These are phyloP conservation scores for Globisporangium recalcitrans DNA, from an alignment of 352 stramenopile species.

Conservation along the genomic window DNA sequence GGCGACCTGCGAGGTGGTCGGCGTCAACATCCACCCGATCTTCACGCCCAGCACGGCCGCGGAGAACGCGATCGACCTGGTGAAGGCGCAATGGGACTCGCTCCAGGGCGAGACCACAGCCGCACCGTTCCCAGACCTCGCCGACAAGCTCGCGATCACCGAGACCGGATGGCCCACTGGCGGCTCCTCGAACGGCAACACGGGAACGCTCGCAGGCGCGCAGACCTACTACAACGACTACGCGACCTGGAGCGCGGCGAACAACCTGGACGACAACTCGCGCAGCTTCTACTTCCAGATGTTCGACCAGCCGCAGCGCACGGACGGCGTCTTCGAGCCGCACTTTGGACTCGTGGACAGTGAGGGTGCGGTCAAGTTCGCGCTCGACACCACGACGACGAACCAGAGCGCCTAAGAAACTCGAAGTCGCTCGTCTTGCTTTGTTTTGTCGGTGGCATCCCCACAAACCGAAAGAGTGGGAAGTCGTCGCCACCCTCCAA, in stretches of 20 bases:
- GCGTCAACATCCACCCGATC: slow-evolving; percentile 69
- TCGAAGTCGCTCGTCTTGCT: background rate
- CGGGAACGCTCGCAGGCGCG: slow-evolving; percentile 27
- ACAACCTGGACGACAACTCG: slow-evolving; percentile 21
- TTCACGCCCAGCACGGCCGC: slow-evolving; percentile 37
- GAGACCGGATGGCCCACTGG: slow-evolving; percentile 60
- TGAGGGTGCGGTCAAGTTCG: slow-evolving; percentile 35
- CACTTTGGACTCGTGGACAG: slow-evolving; percentile 41
- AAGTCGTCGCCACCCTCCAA: too few species aligned
- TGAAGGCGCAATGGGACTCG: slow-evolving; percentile 38
- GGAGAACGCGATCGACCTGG: slow-evolving; percentile 35
- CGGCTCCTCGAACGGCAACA: slow-evolving; percentile 39
- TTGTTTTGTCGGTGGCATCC: background rate
- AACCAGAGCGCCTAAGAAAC: background rate
- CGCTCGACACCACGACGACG: slow-evolving; percentile 16
- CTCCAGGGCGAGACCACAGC: slow-evolving; percentile 30
- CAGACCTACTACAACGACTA: slow-evolving; percentile 40
- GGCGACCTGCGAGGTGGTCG: slow-evolving; percentile 44
- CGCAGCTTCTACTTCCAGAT: slow-evolving; percentile 60
- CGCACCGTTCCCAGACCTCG: slow-evolving; percentile 36
- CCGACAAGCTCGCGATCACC: slow-evolving; percentile 44
- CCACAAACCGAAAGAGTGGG: too few species aligned
- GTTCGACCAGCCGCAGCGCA: slow-evolving; percentile 46
- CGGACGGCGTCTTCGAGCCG: slow-evolving; percentile 37
- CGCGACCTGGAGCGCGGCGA: slow-evolving; percentile 24